Base-by-base conservation (phyloP, 2,329 filamentous ascomycete species). In the Didymella arachidicola region DNA sequence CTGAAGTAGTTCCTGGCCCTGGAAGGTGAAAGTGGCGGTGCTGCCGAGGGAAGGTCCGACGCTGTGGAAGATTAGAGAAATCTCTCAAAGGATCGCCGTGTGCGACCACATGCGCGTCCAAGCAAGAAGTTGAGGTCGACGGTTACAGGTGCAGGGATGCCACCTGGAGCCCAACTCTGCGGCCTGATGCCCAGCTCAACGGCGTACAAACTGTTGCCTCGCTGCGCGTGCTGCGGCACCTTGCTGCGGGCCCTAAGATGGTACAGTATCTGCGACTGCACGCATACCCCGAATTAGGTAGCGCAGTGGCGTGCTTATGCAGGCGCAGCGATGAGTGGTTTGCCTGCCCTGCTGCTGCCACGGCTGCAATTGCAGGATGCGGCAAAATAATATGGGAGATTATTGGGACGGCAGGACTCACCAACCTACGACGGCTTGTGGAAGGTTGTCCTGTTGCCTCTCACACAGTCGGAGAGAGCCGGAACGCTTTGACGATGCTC, bases 161-260 rank as follows among this genome's bases (percentile, higher is more conserved):
- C 44, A 27, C 41, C 41, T 27, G 41, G 22, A 53, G 59, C 65
- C 66, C 67, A 65, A 65, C 34, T 47, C 18, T 46, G 48, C 58
- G 67, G 61, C 50, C 46, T 56, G 54, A 53, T 60, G 64, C 64
- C 60, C 60, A 60, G 63, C 34, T 53, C 45, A 48, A 54, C 52
- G 52, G 52, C 52, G 52, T 7, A 12, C 27, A 53, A 27, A 26
- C 43, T 46, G 43, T 25, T 27, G 43, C 52, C 34, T 34, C 36
- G 43, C 52, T 53, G 56, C 51, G 50, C 56, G 41, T 59, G 45
- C 45, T 50, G 56, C 56, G 56, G 56, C 56, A 53, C 49, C 46
- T 50, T 53, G 45, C 42, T 46, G 51, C 51, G 43, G 51, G 32
- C 22, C 34, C 51, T 47, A 46, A 53, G 14, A 32, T 49, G 41